Base-by-base conservation (phyloP, 306 rosid genomes). In the peach (Prunus persica) region DNA sequence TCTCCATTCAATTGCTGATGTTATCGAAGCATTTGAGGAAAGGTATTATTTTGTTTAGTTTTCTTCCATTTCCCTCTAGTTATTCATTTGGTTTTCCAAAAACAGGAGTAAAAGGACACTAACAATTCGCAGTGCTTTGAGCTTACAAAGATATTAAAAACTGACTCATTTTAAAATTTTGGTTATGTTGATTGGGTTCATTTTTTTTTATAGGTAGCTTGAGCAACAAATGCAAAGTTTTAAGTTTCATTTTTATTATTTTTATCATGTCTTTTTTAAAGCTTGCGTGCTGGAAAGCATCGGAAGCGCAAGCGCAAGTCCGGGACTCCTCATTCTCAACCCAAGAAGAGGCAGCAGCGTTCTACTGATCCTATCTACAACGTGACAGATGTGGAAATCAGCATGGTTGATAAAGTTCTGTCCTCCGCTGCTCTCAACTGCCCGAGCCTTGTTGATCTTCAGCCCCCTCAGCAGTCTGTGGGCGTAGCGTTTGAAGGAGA, bases 1-100 rank as follows among this genome's bases (percentile, higher is more conserved):
- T 89, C 93, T 94, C 71, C 91, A 86, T 81, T 81, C 94, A n/a
- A 89, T 91, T 65, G 86, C 94, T 3, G 98, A 94, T 85, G 86
- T 94, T 76, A 80, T 94, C 22, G 88, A 91, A 19, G 85, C 93
- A 24, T 94, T 94, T 81, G 97, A 93, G 72, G 88, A 87, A 69
- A 86, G 96, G 98, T 93, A 79, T 70, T 68, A 62, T 30, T 75
- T 70, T 41, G 62, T 15, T 47, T 46, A 2, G 18, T 52, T 28
- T 34, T 54, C 43, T 14, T 25, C 46, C 11, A 1, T 57, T 28
- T 5, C 13, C 1, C 49, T 5, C 18, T 32, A 75, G 50, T 24
- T 13, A n/a, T 20, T 49, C 54, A 28, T n/a, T 65, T 46, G 18
- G 28, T 43, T 68, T 73, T 32, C 20, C 52, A 8, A 24, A 28